phyloP scores from a whole-genome alignment of 2,329 filamentous ascomycete species.

The Onygenales sp. region DNA sequence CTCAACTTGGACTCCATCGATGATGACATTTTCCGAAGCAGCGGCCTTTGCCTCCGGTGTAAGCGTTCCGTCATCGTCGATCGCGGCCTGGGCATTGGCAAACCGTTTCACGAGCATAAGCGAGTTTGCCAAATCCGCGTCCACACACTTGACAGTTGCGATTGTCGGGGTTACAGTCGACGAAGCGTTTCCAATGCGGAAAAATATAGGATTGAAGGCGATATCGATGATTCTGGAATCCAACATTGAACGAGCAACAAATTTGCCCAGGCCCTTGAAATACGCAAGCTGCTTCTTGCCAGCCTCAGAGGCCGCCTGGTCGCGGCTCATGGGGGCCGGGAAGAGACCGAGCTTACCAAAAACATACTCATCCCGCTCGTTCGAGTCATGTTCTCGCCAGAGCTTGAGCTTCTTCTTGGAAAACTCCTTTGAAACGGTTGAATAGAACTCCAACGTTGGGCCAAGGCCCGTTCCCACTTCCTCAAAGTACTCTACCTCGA shows the following conservation, averaged over 20 bases:
- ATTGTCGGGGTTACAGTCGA: conserved; percentile 66
- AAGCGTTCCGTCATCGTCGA: conserved; percentile 62
- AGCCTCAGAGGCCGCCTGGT: conserved; percentile 62
- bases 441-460: conserved; percentile 95
- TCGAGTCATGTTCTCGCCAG: conserved; percentile 81
- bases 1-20: conserved; percentile 71
- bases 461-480: conserved; percentile 95
- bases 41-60: conserved; percentile 60
- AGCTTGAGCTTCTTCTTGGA: conserved; percentile 94
- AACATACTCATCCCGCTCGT: conserved; percentile 67
- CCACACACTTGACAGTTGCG: conserved; percentile 80
- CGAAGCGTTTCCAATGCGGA: conserved; percentile 72
- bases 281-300: conserved; percentile 81
- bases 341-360: conserved; percentile 80
- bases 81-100: conserved; percentile 67
- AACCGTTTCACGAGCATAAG: conserved; percentile 82
- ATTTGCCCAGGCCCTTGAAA: conserved; percentile 92
- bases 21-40: conserved; percentile 57
- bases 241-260: conserved; percentile 95
- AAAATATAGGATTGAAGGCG: conserved; percentile 95
- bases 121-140: conserved; percentile 75
- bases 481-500: conserved; percentile 98
- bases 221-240: conserved; percentile 97
- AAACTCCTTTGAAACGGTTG: conserved; percentile 92
- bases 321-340: conserved; percentile 77